phyloP scores from a whole-genome alignment of 352 stramenopile species.

The Phytopythium aichiense region DNA sequence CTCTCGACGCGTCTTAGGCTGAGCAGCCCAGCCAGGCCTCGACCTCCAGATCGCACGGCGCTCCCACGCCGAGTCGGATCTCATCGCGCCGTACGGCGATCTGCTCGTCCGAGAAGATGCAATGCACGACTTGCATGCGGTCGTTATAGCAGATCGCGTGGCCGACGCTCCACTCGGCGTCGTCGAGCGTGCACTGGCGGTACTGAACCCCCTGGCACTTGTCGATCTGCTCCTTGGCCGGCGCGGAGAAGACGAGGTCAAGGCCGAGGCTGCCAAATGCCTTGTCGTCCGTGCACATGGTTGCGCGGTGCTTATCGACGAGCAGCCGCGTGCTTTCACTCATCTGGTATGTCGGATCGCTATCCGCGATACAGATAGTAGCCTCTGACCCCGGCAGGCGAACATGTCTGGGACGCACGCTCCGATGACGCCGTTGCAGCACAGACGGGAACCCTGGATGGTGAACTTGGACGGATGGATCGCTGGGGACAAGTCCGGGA shows the following conservation, averaged over 20 bases:
- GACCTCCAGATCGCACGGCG: slow-evolving; percentile 7
- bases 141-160: slow-evolving; percentile 14
- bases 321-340: neutral
- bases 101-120: slow-evolving; percentile 3
- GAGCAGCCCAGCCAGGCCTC: slow-evolving; percentile 20
- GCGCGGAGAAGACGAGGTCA: neutral
- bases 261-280: neutral
- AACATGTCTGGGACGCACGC: neutral
- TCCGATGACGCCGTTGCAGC: slow-evolving; percentile 20
- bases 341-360: neutral
- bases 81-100: slow-evolving; percentile 9
- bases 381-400: neutral
- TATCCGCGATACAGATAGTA: neutral
- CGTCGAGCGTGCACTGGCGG: slow-evolving; percentile 6
- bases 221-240: slow-evolving; percentile 1
- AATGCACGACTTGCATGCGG: slow-evolving; percentile 12
- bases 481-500: slow-evolving; percentile 10
- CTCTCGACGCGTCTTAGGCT: too few relatives aligned
- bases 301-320: neutral
- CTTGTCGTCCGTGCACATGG: neutral
- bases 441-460: slow-evolving; percentile 5
- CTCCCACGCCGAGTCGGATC: slow-evolving; percentile 9
- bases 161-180: neutral
- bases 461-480: slow-evolving; percentile 3
- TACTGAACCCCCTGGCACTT: slow-evolving; percentile 11